Percentiles rank a stretch among this genome's conserved stretches.
Evolutionary conservation across 495 filamentous ascomycete genomes (phyloP).

Genomic region (Penicillium riverlandense): DNA sequence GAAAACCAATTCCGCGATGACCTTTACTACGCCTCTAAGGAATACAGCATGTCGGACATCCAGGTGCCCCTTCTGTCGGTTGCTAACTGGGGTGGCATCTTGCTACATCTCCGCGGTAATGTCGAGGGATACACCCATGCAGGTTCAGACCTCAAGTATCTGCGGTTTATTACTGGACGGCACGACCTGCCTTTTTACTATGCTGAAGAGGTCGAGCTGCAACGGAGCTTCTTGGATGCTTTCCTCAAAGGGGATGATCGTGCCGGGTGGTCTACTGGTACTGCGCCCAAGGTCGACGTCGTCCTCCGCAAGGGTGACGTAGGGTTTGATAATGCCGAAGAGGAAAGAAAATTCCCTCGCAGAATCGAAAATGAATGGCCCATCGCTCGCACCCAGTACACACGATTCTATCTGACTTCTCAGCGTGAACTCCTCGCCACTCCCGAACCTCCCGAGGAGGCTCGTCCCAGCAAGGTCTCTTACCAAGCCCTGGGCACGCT

Average conservation of each 20-base stretch:
- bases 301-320: constrained; percentile 55
- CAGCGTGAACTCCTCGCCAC: constrained; percentile 22
- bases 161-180: constrained; percentile 59
- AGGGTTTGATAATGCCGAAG: constrained; percentile 53
- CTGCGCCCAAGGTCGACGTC: constrained; percentile 48
- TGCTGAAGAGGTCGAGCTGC: constrained; percentile 53
- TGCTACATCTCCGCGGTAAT: constrained; percentile 57
- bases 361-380: constrained; percentile 58
- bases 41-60: constrained; percentile 53
- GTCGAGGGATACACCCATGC: constrained; percentile 54
- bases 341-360: constrained; percentile 42
- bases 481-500: constrained; percentile 51
- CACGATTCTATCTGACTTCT: constrained; percentile 44
- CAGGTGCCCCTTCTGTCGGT: constrained; percentile 54
- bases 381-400: constrained; percentile 53
- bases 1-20: constrained; percentile 50
- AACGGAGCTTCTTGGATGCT: constrained; percentile 58
- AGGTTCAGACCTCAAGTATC: constrained; percentile 54
- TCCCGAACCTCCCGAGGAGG: neutral
- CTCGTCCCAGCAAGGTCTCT: constrained; percentile 26
- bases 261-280: constrained; percentile 51
- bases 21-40: constrained; percentile 53
- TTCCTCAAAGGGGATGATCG: constrained; percentile 59
- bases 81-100: constrained; percentile 61
- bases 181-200: constrained; percentile 71